Evolutionary conservation across 352 stramenopile genomes (phyloP), one percentile per base, ranked within the genome.

Genomic region (Phytophthora sp.): DNA sequence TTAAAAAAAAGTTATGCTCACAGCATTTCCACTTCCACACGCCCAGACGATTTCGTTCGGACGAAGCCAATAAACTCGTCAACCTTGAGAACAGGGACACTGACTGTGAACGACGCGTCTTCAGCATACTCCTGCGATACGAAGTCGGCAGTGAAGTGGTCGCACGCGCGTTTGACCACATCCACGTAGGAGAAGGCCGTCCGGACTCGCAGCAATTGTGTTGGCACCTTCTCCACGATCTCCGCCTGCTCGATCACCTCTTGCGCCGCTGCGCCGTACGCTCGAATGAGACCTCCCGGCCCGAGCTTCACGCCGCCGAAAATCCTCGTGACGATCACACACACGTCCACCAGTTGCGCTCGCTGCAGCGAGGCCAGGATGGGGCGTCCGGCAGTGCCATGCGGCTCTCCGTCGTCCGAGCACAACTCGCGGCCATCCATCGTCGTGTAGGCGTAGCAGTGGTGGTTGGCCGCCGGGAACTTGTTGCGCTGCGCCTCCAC

Each of bases 401-500:
- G 85, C 10, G 85, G 85, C 49, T 94, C 85, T 42, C 85, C 82
- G 46, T 92, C 85, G 56, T 94, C 85, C 15, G 83, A 92, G 54
- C 76, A 86, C 41, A 79, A 58, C 56, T 88, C 79, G 3, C 70
- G 64, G 12, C 81, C 77, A 28, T 87, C 77, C 26, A 79, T 74
- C 11, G 64, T 77, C 32, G 70, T 85, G 62, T 81, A 89, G 24
- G 81, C 85, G 56, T 78, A 92, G 73, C 85, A 94, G 52, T 94
- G 85, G 46, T 94, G 85, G 49, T 77, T 86, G 15, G 82, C 85
- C 8, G 67, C 51, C 18, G 85, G 85, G 49, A 83, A 85, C 53
- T 71, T 66, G 37, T 43, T 52, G 53, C 77, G 69, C 30, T 87
- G 75, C 1, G 60, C 46, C 24, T 76, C 76, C 30, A 94, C 58